Evolutionary conservation across 371 early-diverging fungal species (phyloP).

Genomic region (Gilbertella persicaria): DNA sequence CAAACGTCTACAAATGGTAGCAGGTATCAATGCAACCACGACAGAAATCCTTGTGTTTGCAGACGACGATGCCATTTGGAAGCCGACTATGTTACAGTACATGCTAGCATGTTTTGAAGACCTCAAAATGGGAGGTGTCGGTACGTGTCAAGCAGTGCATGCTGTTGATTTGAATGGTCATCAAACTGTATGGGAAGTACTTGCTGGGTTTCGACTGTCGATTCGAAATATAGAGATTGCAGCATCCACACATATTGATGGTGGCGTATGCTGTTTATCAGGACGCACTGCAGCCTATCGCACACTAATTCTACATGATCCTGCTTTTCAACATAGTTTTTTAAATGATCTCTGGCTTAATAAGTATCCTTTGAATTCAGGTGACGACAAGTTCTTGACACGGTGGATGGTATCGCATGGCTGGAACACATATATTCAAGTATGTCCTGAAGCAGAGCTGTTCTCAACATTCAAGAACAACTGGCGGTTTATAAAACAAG

Average conservation of each 20-base stretch:
- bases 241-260: slow-evolving; percentile 76
- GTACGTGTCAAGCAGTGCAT: slow-evolving; percentile 64
- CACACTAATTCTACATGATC: slow-evolving; percentile 72
- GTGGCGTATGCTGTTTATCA: slow-evolving; percentile 75
- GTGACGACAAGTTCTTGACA: slow-evolving; percentile 79
- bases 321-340: slow-evolving; percentile 69
- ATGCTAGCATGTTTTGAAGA: slow-evolving; percentile 79
- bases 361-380: slow-evolving; percentile 73
- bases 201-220: slow-evolving; percentile 72
- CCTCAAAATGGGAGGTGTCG: slow-evolving; percentile 72
- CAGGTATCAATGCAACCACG: slow-evolving; percentile 64
- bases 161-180: slow-evolving; percentile 58
- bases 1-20: slow-evolving; percentile 77
- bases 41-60: slow-evolving; percentile 74
- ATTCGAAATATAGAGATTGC: slow-evolving; percentile 78
- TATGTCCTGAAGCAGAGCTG: slow-evolving; percentile 70
- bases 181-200: slow-evolving; percentile 73
- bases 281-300: slow-evolving; percentile 79
- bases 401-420: slow-evolving; percentile 76
- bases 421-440: slow-evolving; percentile 73
- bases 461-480: slow-evolving; percentile 77
- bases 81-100: slow-evolving; percentile 60
- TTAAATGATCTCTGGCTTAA: slow-evolving; percentile 73
- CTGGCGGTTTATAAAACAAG: slow-evolving; percentile 74
- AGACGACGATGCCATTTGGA: slow-evolving; percentile 77